phyloP scores from a whole-genome alignment of 768 basidiomycete species.

The Artomyces pyxidatus region DNA sequence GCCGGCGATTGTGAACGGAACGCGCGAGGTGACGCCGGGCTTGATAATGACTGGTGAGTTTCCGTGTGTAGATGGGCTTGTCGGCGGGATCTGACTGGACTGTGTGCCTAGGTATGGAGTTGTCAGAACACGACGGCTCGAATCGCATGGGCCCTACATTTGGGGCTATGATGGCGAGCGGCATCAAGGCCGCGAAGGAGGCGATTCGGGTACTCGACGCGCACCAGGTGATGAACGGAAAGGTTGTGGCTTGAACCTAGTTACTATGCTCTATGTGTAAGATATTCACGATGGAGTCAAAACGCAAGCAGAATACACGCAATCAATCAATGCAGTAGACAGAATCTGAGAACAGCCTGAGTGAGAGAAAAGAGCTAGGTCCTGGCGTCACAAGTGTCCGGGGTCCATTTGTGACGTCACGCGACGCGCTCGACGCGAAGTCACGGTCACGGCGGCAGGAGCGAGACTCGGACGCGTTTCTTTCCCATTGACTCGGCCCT shows the following conservation, averaged over 20 bases:
- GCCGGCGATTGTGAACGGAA: constrained; percentile 70
- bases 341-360: no score
- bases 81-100: no score
- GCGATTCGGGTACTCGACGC: constrained; percentile 46
- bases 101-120: constrained; percentile 73
- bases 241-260: constrained; percentile 39
- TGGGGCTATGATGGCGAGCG: constrained; percentile 73
- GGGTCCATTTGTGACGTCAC: neutral
- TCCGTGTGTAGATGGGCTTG: neutral
- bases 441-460: neutral
- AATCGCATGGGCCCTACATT: constrained; percentile 68
- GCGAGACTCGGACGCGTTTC: no score
- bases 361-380: no score
- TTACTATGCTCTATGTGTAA: no score
- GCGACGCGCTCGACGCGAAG: neutral
- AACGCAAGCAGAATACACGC: no score
- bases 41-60: constrained; percentile 62
- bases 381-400: no score
- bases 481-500: neutral
- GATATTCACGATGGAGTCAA: no score
- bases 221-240: constrained; percentile 44
- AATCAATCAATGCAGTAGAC: no score
- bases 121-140: constrained; percentile 73
- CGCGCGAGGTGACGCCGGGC: constrained; percentile 69
- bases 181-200: constrained; percentile 64